Evolutionary conservation across 495 filamentous ascomycete genomes (phyloP).

Genomic region (Echria macrotheca): DNA sequence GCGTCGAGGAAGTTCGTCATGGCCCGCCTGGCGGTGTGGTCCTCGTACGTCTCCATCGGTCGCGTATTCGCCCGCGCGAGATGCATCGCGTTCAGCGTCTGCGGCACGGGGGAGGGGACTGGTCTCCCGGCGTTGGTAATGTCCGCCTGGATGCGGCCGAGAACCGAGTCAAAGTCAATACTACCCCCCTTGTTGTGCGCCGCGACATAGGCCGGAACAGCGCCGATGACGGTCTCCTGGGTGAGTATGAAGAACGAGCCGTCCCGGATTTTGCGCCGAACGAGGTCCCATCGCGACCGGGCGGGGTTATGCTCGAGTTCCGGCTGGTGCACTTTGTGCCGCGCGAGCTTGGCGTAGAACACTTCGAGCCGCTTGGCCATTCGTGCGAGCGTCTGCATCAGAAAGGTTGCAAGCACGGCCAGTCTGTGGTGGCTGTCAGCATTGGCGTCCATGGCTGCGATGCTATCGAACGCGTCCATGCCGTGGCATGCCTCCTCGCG

Average conservation of each 20-base stretch:
- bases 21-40: constrained; percentile 35
- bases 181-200: constrained; percentile 23
- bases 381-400: constrained; percentile 44
- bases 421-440: constrained; percentile 26
- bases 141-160: constrained; percentile 35
- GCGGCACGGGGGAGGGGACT: constrained; percentile 15
- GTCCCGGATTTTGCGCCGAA: constrained; percentile 38
- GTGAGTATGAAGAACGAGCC: constrained; percentile 45
- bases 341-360: constrained; percentile 43
- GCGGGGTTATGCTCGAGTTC: constrained; percentile 45
- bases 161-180: constrained; percentile 41
- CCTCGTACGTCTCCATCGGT: constrained; percentile 30
- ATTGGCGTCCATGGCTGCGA: constrained; percentile 24
- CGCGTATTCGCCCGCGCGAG: constrained; percentile 27
- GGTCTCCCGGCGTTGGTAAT: constrained; percentile 21
- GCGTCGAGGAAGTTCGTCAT: constrained; percentile 43
- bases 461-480: constrained; percentile 46
- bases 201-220: constrained; percentile 25
- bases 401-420: constrained; percentile 38
- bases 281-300: constrained; percentile 41
- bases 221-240: constrained; percentile 31
- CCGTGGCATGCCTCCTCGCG: constrained; percentile 45
- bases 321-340: constrained; percentile 40
- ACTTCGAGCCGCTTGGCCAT: constrained; percentile 42
- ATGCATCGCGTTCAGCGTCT: constrained; percentile 35